phyloP scores from a whole-genome alignment of 208 protist genomes.

The Trypanosoma platydactyli region DNA sequence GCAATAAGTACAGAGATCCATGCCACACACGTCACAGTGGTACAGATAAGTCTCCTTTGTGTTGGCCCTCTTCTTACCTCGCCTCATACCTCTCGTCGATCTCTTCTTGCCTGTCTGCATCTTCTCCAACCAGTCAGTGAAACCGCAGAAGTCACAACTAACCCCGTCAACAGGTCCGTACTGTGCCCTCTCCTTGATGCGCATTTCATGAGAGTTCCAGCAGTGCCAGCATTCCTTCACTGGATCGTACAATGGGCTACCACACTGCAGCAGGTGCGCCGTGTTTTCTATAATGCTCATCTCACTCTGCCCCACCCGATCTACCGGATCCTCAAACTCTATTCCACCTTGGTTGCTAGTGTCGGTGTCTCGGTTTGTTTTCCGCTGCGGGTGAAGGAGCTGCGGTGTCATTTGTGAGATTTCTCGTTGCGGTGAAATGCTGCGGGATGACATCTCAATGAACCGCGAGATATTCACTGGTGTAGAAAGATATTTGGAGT shows the following conservation, averaged over 20 bases:
- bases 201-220: slow-evolving; percentile 58
- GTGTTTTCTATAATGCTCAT: slow-evolving; percentile 17
- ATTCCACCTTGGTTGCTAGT: neutral
- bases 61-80: slow-evolving; percentile 12
- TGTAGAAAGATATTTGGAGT: slow-evolving; percentile 28
- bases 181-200: slow-evolving; percentile 24
- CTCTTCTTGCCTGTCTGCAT: neutral
- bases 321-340: neutral
- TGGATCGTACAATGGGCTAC: slow-evolving; percentile 78
- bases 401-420: slow-evolving; percentile 74
- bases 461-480: slow-evolving; percentile 75
- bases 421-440: slow-evolving; percentile 70
- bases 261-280: slow-evolving; percentile 54
- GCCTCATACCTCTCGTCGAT: slow-evolving; percentile 9
- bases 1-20: slow-evolving; percentile 73
- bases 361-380: slow-evolving; percentile 4
- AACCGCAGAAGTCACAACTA: slow-evolving; percentile 87
- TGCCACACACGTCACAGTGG: slow-evolving; percentile 63
- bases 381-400: slow-evolving; percentile 8
- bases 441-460: slow-evolving; percentile 49
- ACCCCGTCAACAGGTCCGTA: slow-evolving; percentile 71
- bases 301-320: neutral
- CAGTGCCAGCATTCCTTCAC: slow-evolving; percentile 58
- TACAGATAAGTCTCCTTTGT: slow-evolving; percentile 36
- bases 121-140: slow-evolving; percentile 59